These are phyloP conservation scores for Metschnikowia similis DNA, from an alignment of 805 yeast genomes.

Conservation along the genomic window DNA sequence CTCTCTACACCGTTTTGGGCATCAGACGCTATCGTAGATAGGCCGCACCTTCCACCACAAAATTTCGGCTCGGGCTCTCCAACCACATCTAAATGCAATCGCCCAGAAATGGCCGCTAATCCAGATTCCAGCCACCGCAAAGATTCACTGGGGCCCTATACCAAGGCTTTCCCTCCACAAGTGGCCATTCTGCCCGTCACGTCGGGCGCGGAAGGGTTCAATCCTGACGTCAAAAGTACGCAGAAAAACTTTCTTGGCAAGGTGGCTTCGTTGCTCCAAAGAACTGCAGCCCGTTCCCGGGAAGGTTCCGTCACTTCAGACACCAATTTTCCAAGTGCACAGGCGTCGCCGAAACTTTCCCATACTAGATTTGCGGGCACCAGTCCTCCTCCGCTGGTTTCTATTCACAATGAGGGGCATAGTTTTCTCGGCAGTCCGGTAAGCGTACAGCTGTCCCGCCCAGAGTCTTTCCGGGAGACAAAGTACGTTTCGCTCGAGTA, in stretches of 20 bases:
- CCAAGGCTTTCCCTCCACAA: constrained; percentile 2
- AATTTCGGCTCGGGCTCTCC: not conserved
- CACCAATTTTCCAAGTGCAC: not conserved
- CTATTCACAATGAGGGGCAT: not conserved
- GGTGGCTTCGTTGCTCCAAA: constrained; percentile 29
- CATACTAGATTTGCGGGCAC: not conserved
- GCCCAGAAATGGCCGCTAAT: not conserved
- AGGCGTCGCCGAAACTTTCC: not conserved
- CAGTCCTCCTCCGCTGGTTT: constrained; percentile 1
- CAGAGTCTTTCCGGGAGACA: constrained; percentile 58
- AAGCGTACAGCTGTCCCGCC: not conserved
- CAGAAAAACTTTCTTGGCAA: constrained; percentile 28
- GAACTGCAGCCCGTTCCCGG: constrained; percentile 19
- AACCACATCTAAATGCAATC: not conserved
- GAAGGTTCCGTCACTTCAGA: constrained; percentile 5
- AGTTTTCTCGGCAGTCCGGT: not conserved
- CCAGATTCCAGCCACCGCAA: not conserved
- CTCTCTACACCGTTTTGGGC: not conserved
- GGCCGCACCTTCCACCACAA: not conserved
- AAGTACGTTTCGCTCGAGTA: constrained; percentile 74
- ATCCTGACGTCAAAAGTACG: not conserved
- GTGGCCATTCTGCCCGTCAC: constrained; percentile 4
- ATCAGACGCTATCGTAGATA: not conserved
- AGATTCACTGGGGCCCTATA: not conserved
- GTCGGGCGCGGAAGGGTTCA: not conserved